Conservation (phyloP, 805 yeast species). For the Hemisphaericaspora nanyangensis region DNA sequence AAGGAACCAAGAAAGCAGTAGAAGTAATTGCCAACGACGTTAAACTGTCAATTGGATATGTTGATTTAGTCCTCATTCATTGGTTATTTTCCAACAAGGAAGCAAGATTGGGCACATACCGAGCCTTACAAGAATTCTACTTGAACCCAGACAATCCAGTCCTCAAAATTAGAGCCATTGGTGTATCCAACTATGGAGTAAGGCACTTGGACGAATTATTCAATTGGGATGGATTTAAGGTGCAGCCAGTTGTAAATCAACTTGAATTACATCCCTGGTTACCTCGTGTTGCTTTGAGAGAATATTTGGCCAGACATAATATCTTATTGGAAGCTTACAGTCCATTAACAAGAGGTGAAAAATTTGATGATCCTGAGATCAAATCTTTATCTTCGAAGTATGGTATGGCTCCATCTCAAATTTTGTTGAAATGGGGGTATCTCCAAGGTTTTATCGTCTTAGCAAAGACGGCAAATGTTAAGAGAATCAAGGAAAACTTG, state of each 20-base stretch:
- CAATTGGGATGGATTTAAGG: conserved; percentile 46
- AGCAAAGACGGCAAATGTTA: conserved; percentile 57
- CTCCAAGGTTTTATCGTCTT: conserved; percentile 69
- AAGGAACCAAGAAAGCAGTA: conserved; percentile 27
- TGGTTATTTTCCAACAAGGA: conserved; percentile 44
- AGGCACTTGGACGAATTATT: conserved; percentile 59
- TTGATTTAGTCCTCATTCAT: conserved; percentile 44
- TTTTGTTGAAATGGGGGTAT: conserved; percentile 68
- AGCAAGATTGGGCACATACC: conserved; percentile 59
- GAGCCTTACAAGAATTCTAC: conserved; percentile 71
- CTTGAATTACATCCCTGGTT: conserved; percentile 59
- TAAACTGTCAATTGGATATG: conserved; percentile 29
- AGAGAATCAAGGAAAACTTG: conserved; percentile 52
- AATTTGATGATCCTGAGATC: conserved; percentile 53
- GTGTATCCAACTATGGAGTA: conserved; percentile 72
- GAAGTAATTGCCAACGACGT: conserved; percentile 27
- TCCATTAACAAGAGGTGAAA: conserved; percentile 67
- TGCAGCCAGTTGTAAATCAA: conserved; percentile 67
- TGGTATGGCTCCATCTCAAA: conserved; percentile 53
- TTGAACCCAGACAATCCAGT: conserved; percentile 31
- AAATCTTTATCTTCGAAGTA: conserved; percentile 46
- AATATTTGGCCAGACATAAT: conserved; percentile 52
- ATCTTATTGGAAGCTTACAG: conserved; percentile 73
- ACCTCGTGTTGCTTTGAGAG: conserved; percentile 49
- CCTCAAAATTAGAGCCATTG: conserved; percentile 62